Evolutionary conservation across 2,329 filamentous ascomycete genomes (phyloP).

Genomic region (Arthrinium phaeospermum): DNA sequence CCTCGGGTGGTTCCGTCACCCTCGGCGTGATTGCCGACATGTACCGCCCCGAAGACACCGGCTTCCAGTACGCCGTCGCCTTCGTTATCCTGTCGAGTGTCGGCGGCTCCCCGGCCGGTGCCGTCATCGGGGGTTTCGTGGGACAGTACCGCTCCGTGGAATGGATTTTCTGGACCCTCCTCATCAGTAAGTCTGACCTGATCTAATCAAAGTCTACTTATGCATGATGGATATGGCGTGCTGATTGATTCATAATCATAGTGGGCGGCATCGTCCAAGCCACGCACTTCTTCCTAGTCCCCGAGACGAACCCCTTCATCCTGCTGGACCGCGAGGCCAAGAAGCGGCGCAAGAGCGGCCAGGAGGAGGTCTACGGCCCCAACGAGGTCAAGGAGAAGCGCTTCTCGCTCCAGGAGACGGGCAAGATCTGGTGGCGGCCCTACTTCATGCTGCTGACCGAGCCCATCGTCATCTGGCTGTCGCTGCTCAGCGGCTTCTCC

Average conservation of each 20-base stretch:
- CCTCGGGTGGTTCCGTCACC: constrained; percentile 68
- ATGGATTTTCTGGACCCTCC: constrained; percentile 69
- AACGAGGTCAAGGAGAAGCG: constrained; percentile 52
- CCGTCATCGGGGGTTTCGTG: constrained; percentile 60
- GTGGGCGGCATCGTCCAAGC: constrained; percentile 59
- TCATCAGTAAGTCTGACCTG: constrained; percentile 46
- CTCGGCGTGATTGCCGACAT: constrained; percentile 70
- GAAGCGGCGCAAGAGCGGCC: constrained; percentile 55
- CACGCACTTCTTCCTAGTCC: constrained; percentile 58
- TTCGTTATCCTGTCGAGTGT: constrained; percentile 65
- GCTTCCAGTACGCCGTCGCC: constrained; percentile 57
- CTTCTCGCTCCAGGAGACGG: constrained; percentile 48
- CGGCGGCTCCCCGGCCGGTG: constrained; percentile 58
- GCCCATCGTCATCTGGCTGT: constrained; percentile 65
- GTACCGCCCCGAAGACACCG: constrained; percentile 61
- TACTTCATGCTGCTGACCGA: constrained; percentile 68
- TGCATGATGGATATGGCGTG: no score
- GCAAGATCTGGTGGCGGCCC: constrained; percentile 61
- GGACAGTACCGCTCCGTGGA: constrained; percentile 54
- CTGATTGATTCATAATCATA: background rate
- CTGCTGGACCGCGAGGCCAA: constrained; percentile 65
- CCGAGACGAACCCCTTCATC: constrained; percentile 63
- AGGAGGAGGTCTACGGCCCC: constrained; percentile 49
- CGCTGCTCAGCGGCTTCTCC: constrained; percentile 64
- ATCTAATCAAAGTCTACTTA: background rate